These are phyloP conservation scores for Mucor irregularis DNA, from an alignment of 371 early-diverging fungal species.

Conservation along the genomic window DNA sequence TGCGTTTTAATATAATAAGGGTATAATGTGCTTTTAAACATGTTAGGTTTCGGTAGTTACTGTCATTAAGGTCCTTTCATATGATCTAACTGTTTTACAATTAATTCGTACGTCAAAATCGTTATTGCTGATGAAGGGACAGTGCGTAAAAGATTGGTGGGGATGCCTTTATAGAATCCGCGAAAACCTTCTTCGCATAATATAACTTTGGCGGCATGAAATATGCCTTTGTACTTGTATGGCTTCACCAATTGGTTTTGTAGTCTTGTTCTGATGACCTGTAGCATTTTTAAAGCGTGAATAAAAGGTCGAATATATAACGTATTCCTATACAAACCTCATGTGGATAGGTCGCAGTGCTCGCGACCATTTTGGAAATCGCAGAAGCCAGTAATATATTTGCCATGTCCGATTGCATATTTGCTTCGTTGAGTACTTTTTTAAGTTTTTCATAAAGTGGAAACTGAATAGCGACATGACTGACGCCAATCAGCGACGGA, in stretches of 20 bases:
- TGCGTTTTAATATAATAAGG: too few relatives aligned
- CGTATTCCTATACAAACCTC: conserved; percentile 28
- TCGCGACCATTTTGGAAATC: conserved; percentile 87
- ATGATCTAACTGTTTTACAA: conserved; percentile 38
- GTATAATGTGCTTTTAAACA: background rate
- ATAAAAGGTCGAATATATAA: background rate
- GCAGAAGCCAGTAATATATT: conserved; percentile 78
- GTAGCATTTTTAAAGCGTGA: background rate
- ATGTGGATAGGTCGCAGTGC: conserved; percentile 84
- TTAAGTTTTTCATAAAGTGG: conserved; percentile 94
- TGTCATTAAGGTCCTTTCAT: conserved; percentile 19
- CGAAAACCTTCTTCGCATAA: conserved; percentile 73
- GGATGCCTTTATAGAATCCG: conserved; percentile 88
- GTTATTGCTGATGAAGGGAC: conserved; percentile 90
- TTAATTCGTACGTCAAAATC: conserved; percentile 81
- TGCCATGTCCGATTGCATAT: conserved; percentile 28
- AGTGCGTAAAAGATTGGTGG: conserved; percentile 85
- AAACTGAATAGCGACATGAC: conserved; percentile 94
- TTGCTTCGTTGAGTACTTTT: conserved; percentile 26
- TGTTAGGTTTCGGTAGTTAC: background rate
- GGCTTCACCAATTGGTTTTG: conserved; percentile 80
- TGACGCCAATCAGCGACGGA: conserved; percentile 86
- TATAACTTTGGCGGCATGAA: conserved; percentile 74
- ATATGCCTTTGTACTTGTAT: conserved; percentile 76
- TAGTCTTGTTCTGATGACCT: conserved; percentile 80